Evolutionary conservation across 805 yeast genomes (phyloP).

Genomic region (Teunomyces cretensis): DNA sequence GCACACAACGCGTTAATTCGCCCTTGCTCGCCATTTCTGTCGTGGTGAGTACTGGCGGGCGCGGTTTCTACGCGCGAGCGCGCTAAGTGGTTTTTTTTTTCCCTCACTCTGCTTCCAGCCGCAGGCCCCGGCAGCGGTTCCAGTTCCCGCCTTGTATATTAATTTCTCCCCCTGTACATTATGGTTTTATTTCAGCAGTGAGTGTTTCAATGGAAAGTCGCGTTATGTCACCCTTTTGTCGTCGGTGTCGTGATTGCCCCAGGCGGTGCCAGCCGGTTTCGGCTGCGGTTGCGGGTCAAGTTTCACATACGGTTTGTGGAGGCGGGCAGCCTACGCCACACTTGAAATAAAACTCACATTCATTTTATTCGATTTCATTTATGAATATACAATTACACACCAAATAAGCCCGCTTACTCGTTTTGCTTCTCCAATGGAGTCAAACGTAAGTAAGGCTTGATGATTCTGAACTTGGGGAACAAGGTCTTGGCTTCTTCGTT

Average conservation of each 20-base stretch:
- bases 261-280: too few relatives aligned
- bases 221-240: too few relatives aligned
- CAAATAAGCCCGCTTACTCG: constrained; percentile 5
- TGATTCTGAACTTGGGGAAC: constrained; percentile 81
- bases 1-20: background rate
- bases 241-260: too few relatives aligned
- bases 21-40: background rate
- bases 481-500: constrained; percentile 69
- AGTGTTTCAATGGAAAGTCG: background rate
- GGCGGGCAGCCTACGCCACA: background rate
- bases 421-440: constrained; percentile 42
- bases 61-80: background rate
- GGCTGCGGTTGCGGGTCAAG: too few relatives aligned
- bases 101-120: background rate
- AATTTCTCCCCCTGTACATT: background rate
- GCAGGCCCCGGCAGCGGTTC: background rate
- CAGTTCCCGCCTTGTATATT: background rate
- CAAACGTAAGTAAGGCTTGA: constrained; percentile 87
- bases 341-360: background rate
- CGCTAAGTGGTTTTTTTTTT: too few relatives aligned
- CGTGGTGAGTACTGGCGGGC: background rate
- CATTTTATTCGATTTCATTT: background rate
- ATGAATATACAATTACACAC: constrained; percentile 11
- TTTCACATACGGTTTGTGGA: too few relatives aligned
- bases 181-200: background rate